Conservation (phyloP, 2,329 filamentous ascomycete genomes). For the Fonsecaea erecta region DNA sequence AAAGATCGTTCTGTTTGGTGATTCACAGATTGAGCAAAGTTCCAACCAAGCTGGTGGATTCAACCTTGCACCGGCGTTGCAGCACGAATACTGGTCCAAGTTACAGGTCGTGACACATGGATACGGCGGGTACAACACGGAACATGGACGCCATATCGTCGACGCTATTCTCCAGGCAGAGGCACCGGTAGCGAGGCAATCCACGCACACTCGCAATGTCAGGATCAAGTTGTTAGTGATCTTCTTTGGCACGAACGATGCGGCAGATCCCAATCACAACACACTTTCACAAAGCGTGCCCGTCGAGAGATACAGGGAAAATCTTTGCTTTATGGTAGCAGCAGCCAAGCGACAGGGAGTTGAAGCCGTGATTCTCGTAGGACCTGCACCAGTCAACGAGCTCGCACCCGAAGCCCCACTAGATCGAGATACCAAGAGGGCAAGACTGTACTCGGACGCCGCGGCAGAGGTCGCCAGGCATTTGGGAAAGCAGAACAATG, state of each 20-base stretch:
- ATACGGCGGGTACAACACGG: conserved; percentile 1
- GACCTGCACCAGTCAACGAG: not conserved
- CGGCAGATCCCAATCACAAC: not conserved
- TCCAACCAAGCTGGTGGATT: not conserved
- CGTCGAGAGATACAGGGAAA: not conserved
- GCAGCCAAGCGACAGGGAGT: not conserved
- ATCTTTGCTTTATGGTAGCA: not conserved
- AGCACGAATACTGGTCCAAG: conserved; percentile 2
- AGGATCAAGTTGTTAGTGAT: not conserved
- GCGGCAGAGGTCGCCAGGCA: not conserved
- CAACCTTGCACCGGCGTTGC: conserved; percentile 1
- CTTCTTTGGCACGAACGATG: not conserved
- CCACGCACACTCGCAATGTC: not conserved
- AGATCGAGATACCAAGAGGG: not conserved
- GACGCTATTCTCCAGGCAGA: not conserved
- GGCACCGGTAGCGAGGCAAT: not conserved
- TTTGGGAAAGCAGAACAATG: not conserved
- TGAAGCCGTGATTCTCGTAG: not conserved
- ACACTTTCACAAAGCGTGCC: not conserved
- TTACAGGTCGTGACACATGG: not conserved
- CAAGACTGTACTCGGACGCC: not conserved
- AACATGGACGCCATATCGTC: conserved; percentile 1
- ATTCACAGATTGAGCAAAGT: not conserved
- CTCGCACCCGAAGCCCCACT: not conserved
- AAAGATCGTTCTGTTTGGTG: not conserved